Percentiles rank a stretch among this genome's conserved stretches.
phyloP scores from a whole-genome alignment of 495 filamentous ascomycete genomes.

The Pseudevernia furfuracea region DNA sequence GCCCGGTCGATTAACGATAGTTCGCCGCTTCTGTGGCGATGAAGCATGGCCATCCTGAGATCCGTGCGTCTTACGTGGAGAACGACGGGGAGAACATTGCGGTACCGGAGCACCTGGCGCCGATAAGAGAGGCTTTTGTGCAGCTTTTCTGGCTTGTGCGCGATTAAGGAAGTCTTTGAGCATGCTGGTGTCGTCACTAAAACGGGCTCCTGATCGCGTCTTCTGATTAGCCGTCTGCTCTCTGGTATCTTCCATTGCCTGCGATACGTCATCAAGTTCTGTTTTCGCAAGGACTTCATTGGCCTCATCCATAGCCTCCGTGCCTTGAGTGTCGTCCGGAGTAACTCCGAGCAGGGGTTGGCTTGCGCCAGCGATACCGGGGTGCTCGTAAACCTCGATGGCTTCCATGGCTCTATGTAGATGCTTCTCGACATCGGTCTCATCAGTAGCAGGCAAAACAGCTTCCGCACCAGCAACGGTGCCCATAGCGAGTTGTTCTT shows the following conservation, averaged over 20 bases:
- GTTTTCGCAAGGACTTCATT: constrained; percentile 13
- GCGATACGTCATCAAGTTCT: constrained; percentile 13
- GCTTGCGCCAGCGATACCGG: not conserved
- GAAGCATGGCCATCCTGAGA: constrained; percentile 50
- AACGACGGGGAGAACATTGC: constrained; percentile 34
- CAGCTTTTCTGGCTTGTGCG: constrained; percentile 52
- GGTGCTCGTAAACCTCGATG: constrained; percentile 12
- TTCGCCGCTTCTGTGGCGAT: constrained; percentile 38
- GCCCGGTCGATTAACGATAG: constrained; percentile 32
- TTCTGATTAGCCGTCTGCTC: constrained; percentile 11
- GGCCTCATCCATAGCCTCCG: constrained; percentile 9
- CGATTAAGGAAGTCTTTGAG: constrained; percentile 55
- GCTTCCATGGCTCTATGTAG: constrained; percentile 19
- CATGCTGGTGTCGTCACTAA: constrained; percentile 49
- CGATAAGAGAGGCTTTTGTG: constrained; percentile 32
- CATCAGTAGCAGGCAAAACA: not conserved
- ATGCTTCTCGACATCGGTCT: constrained; percentile 9
- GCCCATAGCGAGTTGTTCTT: not conserved
- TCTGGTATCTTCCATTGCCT: constrained; percentile 5
- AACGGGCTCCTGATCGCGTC: constrained; percentile 25
- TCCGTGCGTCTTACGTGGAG: constrained; percentile 43
- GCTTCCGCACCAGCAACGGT: not conserved
- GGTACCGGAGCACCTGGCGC: constrained; percentile 24
- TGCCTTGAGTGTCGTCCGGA: not conserved
- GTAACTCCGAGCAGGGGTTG: not conserved